Evolutionary conservation across 164 flowering plant species (phyloP), one percentile per base, ranked within the genome.

Genomic region (Nymphaea colorata): DNA sequence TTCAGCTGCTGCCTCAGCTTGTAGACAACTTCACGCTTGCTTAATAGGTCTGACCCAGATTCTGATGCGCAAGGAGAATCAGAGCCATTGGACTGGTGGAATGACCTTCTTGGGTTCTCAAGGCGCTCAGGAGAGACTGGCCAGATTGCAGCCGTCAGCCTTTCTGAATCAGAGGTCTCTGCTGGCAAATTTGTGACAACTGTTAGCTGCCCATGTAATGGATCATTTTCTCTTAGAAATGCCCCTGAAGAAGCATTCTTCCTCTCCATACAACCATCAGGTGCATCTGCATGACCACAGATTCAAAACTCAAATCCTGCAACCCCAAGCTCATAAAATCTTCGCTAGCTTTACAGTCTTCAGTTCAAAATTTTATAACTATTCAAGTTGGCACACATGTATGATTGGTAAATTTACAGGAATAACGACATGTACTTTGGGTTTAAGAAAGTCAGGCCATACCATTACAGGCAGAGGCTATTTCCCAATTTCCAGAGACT

Each of bases 31-130:
- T 93, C 98, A 41, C 97, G 81, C 74, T 91, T 93, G 79, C 78
- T 88, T 75, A 82, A 93, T 61, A 89, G 83, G 69, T 91, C 96
- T 16, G 97, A 61, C 36, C 98, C 95, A 18, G 91, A 86, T 69
- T 91, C 97, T 3, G 98, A 93, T 47, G 83, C 87, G 70, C 91
- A 87, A 1, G 97, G 94, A 12, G 98, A 91, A 18, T 85, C 94
- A 2, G 93, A 93, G 72, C 90, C 77, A 76, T 86, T 93, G 65
- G 96, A 89, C 61, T 80, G 89, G 77, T 83, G 90, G 74, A 87
- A 86, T 44, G 91, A 47, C 55, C 55, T 14, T 47, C 55, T 47
- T 47, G 55, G 55, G 55, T 6, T 7, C 12, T 47, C 55, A 14
- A 47, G 11, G 12, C 55, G 55, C 7, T 47, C 55, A 6, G 55